Percentiles rank a stretch among this genome's conserved stretches.
Evolutionary conservation across 176 grass and related monocot species (phyloP).

Genomic region (bread wheat (Triticum aestivum)): DNA sequence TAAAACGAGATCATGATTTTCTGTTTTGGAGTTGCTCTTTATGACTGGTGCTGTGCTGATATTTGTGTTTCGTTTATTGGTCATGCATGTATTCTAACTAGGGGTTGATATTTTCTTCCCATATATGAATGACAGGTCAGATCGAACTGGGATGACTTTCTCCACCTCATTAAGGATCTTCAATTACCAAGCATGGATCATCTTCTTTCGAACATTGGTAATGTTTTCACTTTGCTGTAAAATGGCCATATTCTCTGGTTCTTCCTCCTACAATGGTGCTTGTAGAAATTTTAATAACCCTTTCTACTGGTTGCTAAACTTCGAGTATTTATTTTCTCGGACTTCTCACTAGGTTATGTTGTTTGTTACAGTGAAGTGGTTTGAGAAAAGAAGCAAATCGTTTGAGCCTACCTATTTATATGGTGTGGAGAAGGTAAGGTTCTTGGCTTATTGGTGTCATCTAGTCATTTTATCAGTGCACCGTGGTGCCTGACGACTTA

Average conservation of each 20-base stretch:
- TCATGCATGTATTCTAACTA: not conserved
- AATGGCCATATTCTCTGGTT: not conserved
- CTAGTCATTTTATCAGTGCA: conserved; percentile 6
- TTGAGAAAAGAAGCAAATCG: conserved; percentile 92
- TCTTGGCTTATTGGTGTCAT: conserved; percentile 27
- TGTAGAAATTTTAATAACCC: conserved; percentile 4
- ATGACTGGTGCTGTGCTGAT: not conserved
- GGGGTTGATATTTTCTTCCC: conserved; percentile 26
- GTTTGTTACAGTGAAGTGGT: conserved; percentile 80
- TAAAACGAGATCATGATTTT: not conserved
- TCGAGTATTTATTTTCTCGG: conserved; percentile 28
- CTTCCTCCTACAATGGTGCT: conserved; percentile 15
- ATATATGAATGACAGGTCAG: conserved; percentile 67
- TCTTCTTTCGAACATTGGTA: conserved; percentile 77
- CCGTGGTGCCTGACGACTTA: conserved; percentile 2
- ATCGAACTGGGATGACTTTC: conserved; percentile 77
- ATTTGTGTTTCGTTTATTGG: not conserved
- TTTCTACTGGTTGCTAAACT: conserved; percentile 18
- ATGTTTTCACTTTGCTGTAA: conserved; percentile 2
- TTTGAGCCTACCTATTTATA: conserved; percentile 96
- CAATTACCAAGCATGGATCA: conserved; percentile 57
- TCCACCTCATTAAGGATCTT: conserved; percentile 63
- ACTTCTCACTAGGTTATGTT: conserved; percentile 40
- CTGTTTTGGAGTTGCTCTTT: not conserved
- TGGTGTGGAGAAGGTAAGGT: conserved; percentile 83